phyloP scores from a whole-genome alignment of 2,329 filamentous ascomycete species.

The Scopulariopsis brevicaulis region DNA sequence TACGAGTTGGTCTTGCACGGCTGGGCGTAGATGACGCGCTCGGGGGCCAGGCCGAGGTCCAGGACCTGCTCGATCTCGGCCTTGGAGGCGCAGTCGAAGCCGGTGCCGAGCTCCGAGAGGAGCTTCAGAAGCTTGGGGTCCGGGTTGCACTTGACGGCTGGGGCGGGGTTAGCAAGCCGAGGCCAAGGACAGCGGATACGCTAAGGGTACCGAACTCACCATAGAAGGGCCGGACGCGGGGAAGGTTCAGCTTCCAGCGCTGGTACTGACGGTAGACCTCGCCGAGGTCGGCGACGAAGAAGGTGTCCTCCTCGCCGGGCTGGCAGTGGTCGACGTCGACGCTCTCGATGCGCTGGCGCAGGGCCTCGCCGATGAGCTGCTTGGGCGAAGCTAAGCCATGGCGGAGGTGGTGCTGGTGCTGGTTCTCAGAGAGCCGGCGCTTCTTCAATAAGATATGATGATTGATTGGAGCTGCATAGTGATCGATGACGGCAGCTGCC shows the following conservation, averaged over 20 bases:
- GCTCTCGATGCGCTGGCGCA: constrained; percentile 72
- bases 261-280: constrained; percentile 98
- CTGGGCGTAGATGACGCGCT: constrained; percentile 96
- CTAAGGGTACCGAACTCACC: constrained; percentile 38
- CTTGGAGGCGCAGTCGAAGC: constrained; percentile 98
- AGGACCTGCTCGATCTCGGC: constrained; percentile 90
- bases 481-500: constrained; percentile 49
- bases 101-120: constrained; percentile 77
- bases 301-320: constrained; percentile 90
- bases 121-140: constrained; percentile 82
- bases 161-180: neutral
- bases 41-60: constrained; percentile 68
- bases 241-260: constrained; percentile 92
- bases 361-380: constrained; percentile 73
- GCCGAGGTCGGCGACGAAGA: constrained; percentile 96
- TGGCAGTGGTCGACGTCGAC: constrained; percentile 84
- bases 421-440: constrained; percentile 23
- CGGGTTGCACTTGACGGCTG: constrained; percentile 98
- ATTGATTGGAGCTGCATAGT: constrained; percentile 36
- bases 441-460: constrained; percentile 38
- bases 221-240: constrained; percentile 92
- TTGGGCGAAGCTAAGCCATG: constrained; percentile 44
- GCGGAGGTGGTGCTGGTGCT: constrained; percentile 25
- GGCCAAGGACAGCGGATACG: neutral
- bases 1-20: constrained; percentile 99